Percentiles rank a stretch among this genome's conserved stretches.
Evolutionary conservation across 345 rosid species (phyloP).

Genomic region (Abelmoschus esculentus): DNA sequence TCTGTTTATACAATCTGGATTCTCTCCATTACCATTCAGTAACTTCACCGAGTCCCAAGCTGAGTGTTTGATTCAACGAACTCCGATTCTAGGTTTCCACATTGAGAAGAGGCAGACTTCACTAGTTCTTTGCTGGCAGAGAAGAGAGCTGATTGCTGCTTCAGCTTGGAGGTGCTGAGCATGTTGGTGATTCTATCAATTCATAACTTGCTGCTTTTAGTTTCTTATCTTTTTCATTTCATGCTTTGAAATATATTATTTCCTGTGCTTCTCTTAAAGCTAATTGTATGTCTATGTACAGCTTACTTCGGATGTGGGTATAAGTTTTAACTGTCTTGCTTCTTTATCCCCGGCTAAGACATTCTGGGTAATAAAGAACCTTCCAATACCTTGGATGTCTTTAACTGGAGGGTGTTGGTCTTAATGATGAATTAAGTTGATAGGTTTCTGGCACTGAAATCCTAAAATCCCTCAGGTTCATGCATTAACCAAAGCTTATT

Average conservation of each 20-base stretch:
- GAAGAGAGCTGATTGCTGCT: conserved; percentile 68
- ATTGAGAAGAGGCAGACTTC: conserved; percentile 69
- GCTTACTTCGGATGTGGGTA: no score
- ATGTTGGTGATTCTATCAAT: neutral
- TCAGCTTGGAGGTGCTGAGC: conserved; percentile 86
- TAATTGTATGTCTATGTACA: no score
- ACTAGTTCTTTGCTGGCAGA: conserved; percentile 87
- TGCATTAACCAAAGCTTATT: neutral
- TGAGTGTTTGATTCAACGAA: conserved; percentile 65
- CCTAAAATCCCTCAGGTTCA: conserved; percentile 15
- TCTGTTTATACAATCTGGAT: conserved; percentile 60
- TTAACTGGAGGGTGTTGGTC: neutral
- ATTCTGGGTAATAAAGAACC: no score
- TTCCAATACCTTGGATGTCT: no score
- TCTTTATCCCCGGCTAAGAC: no score
- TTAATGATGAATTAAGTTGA: neutral
- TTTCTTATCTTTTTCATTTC: no score
- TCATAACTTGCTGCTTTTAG: neutral
- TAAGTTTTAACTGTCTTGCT: no score
- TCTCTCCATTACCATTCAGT: conserved; percentile 58
- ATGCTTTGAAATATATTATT: no score
- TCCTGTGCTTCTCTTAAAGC: no score
- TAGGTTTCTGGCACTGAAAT: neutral
- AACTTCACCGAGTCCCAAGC: conserved; percentile 82
- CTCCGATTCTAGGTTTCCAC: conserved; percentile 62